Percentiles rank a stretch among this genome's conserved stretches.
These are phyloP conservation scores for Boletellus deceptivus DNA, from an alignment of 1,284 basidiomycete species.

Conservation along the genomic window DNA sequence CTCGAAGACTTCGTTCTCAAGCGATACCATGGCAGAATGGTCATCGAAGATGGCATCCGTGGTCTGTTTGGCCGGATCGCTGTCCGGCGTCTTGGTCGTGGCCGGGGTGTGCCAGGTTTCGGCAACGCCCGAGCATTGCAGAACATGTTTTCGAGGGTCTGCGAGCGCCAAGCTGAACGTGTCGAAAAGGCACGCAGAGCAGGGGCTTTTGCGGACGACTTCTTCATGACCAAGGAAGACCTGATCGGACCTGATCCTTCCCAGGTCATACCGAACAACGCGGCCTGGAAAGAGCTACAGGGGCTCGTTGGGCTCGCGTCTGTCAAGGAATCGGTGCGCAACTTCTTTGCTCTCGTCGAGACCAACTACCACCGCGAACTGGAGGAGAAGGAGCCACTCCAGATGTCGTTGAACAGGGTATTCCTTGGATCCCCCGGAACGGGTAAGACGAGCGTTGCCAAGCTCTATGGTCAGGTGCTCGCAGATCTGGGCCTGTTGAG, in stretches of 20 bases:
- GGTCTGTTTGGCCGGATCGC: constrained; percentile 56
- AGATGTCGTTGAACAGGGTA: constrained; percentile 58
- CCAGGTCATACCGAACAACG: constrained; percentile 41
- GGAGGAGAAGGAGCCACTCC: constrained; percentile 47
- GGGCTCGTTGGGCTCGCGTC: constrained; percentile 48
- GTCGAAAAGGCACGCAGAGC: constrained; percentile 39
- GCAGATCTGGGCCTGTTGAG: constrained; percentile 56
- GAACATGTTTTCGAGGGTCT: constrained; percentile 46
- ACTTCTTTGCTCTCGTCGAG: constrained; percentile 43
- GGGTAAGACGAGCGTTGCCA: constrained; percentile 65
- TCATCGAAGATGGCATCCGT: constrained; percentile 50
- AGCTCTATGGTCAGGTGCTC: constrained; percentile 58
- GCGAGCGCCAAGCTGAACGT: constrained; percentile 51
- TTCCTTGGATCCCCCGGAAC: constrained; percentile 65
- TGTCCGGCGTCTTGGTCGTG: constrained; percentile 52
- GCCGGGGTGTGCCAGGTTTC: constrained; percentile 54
- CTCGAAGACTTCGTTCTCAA: constrained; percentile 47
- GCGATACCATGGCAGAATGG: constrained; percentile 47
- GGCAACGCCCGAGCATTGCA: constrained; percentile 64
- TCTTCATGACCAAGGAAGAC: constrained; percentile 50
- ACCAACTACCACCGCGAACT: constrained; percentile 60
- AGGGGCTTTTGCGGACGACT: constrained; percentile 46
- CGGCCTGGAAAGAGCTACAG: constrained; percentile 51
- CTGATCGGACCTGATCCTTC: constrained; percentile 63
- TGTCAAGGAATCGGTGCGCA: constrained; percentile 54